Evolutionary conservation across 2,329 filamentous ascomycete genomes (phyloP).

Genomic region (Alternaria gaisen): DNA sequence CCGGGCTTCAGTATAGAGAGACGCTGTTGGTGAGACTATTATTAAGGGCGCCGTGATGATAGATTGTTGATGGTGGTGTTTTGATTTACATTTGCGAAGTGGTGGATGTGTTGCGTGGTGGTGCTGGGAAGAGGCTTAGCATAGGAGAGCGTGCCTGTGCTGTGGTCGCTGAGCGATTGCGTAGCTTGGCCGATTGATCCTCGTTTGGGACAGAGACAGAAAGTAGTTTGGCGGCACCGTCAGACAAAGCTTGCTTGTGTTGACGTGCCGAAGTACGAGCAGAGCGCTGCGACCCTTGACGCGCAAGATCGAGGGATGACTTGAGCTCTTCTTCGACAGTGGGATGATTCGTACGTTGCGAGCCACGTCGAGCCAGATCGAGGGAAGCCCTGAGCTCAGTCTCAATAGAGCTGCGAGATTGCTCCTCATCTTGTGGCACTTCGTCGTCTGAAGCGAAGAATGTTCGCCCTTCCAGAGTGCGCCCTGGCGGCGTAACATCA

Average conservation of each 20-base stretch:
- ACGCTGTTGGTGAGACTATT: neutral
- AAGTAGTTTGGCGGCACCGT: conserved; percentile 46
- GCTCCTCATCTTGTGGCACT: conserved; percentile 13
- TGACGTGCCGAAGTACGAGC: conserved; percentile 20
- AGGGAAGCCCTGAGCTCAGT: conserved; percentile 37
- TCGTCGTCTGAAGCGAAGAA: conserved; percentile 44
- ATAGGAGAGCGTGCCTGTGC: conserved; percentile 34
- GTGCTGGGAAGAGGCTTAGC: conserved; percentile 48
- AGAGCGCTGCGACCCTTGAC: conserved; percentile 33
- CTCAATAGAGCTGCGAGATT: conserved; percentile 21
- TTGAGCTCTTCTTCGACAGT: conserved; percentile 28
- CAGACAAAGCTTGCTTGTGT: conserved; percentile 47
- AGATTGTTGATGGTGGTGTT: neutral
- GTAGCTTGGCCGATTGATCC: conserved; percentile 18
- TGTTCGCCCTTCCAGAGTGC: conserved; percentile 30
- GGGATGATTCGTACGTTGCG: conserved; percentile 27
- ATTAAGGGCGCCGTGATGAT: neutral
- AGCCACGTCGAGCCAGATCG: conserved; percentile 39
- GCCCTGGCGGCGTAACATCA: conserved; percentile 42
- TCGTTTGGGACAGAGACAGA: conserved; percentile 13
- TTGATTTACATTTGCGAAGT: conserved; percentile 14
- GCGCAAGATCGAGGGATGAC: conserved; percentile 33
- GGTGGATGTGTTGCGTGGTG: conserved; percentile 29
- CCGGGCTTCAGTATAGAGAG: conserved; percentile 6
- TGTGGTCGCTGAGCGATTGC: conserved; percentile 41